Evolutionary conservation across 1,139 yeast species (phyloP).

Genomic region (Yamadazyma conglobata): DNA sequence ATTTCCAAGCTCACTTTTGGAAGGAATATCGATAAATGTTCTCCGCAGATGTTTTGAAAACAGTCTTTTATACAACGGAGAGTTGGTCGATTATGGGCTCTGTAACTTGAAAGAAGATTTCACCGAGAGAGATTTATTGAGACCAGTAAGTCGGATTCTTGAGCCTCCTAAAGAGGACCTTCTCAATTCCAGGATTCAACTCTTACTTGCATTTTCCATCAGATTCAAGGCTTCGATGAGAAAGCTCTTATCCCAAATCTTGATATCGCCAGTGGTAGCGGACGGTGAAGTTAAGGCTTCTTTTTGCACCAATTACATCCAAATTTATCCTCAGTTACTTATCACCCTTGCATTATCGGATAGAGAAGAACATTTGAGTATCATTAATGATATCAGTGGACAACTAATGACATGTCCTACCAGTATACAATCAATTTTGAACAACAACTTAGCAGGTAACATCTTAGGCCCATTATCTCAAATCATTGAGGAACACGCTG

Average conservation of each 20-base stretch:
- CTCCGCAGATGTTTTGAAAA: slow-evolving; percentile 25
- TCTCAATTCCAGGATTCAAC: slow-evolving; percentile 47
- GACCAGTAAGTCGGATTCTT: slow-evolving; percentile 15
- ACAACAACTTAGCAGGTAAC: slow-evolving; percentile 32
- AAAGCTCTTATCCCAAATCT: slow-evolving; percentile 39
- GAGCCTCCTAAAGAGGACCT: slow-evolving; percentile 12
- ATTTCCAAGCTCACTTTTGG: slow-evolving; percentile 23
- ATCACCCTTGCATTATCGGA: slow-evolving; percentile 49
- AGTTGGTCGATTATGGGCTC: slow-evolving; percentile 23
- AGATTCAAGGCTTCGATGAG: slow-evolving; percentile 53
- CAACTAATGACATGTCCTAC: slow-evolving; percentile 68
- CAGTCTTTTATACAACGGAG: slow-evolving; percentile 29
- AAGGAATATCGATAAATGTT: slow-evolving; percentile 15
- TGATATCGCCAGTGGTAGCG: slow-evolving; percentile 54
- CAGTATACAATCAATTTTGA: slow-evolving; percentile 43
- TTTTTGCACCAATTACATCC: slow-evolving; percentile 52
- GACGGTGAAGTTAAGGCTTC: slow-evolving; percentile 41
- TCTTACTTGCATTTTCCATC: slow-evolving; percentile 51
- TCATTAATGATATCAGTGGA: slow-evolving; percentile 50
- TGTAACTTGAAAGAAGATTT: slow-evolving; percentile 14
- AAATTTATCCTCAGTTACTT: slow-evolving; percentile 53
- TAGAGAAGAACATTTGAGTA: slow-evolving; percentile 61
- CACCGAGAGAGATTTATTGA: slow-evolving; percentile 13
- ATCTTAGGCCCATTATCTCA: slow-evolving; percentile 47
- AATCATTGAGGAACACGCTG: slow-evolving; percentile 40